phyloP scores from a whole-genome alignment of 768 basidiomycete genomes.

The Boletus eberwhitei region DNA sequence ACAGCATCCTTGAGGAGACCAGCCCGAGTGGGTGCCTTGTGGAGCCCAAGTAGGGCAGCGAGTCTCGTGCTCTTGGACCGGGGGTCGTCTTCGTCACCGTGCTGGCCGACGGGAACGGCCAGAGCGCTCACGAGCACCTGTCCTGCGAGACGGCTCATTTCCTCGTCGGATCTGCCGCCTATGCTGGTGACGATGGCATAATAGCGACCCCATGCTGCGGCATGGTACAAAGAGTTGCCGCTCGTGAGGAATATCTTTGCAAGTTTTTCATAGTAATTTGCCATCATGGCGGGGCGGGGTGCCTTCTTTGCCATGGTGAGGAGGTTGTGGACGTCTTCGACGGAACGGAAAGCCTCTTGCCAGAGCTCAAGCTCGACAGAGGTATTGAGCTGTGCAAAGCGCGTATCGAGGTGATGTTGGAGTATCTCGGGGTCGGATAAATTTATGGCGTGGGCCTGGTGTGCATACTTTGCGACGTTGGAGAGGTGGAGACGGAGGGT shows the following conservation, averaged over 20 bases:
- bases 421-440: conserved; percentile 93
- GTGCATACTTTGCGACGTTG: conserved; percentile 92
- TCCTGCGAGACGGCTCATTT: conserved; percentile 75
- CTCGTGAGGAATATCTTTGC: conserved; percentile 96
- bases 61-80: conserved; percentile 75
- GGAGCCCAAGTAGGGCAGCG: conserved; percentile 80
- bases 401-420: conserved; percentile 93
- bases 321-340: conserved; percentile 96
- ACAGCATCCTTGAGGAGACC: conserved; percentile 86
- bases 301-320: conserved; percentile 92
- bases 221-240: conserved; percentile 92
- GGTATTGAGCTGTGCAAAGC: conserved; percentile 94
- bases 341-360: conserved; percentile 98
- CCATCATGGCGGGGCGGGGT: conserved; percentile 94
- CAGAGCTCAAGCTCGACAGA: conserved; percentile 98
- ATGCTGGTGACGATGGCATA: conserved; percentile 68
- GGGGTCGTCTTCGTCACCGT: conserved; percentile 48
- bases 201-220: conserved; percentile 92
- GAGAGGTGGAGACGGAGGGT: conserved; percentile 91
- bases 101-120: conserved; percentile 81
- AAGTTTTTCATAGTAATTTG: conserved; percentile 97
- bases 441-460: conserved; percentile 93
- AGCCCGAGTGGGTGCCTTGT: conserved; percentile 81
- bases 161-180: conserved; percentile 74
- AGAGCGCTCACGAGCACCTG: conserved; percentile 92